These are phyloP conservation scores for Linderniella brevidens DNA, from an alignment of 257 asterid genomes.

Conservation along the genomic window DNA sequence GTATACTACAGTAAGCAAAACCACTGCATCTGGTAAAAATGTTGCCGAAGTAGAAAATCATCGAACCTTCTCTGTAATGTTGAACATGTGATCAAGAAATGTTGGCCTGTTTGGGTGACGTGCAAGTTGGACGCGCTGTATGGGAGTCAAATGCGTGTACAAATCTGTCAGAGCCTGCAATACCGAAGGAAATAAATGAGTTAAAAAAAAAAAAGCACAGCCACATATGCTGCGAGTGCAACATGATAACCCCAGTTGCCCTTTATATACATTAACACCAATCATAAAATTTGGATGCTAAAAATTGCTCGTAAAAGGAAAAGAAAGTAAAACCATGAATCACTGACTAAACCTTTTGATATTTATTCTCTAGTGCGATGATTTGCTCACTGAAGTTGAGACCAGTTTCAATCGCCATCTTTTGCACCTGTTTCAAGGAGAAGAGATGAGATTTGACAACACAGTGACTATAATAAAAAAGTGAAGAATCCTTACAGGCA, in stretches of 20 bases:
- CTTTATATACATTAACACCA: no score
- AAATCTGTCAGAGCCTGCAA: constrained; percentile 74
- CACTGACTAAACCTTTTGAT: constrained; percentile 45
- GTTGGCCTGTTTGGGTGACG: constrained; percentile 86
- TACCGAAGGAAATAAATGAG: background rate
- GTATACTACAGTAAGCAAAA: no score
- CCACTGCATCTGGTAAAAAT: no score
- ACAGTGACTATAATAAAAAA: constrained; percentile 1
- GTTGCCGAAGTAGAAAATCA: constrained; percentile 4
- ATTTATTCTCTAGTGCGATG: constrained; percentile 56
- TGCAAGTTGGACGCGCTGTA: constrained; percentile 75
- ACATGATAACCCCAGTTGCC: no score
- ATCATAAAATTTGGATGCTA: no score
- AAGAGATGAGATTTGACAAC: background rate
- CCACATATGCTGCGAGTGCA: no score
- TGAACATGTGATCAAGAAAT: constrained; percentile 76
- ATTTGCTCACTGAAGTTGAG: constrained; percentile 74
- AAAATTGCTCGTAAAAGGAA: no score
- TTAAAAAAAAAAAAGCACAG: no score
- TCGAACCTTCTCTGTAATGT: constrained; percentile 68
- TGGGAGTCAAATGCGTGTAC: constrained; percentile 68
- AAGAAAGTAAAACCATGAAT: no score
- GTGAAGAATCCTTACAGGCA: no score
- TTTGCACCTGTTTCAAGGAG: constrained; percentile 44
- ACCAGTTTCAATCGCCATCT: constrained; percentile 89